Evolutionary conservation across 371 early-diverging fungal species (phyloP).

Genomic region (Mucor circinelloides): DNA sequence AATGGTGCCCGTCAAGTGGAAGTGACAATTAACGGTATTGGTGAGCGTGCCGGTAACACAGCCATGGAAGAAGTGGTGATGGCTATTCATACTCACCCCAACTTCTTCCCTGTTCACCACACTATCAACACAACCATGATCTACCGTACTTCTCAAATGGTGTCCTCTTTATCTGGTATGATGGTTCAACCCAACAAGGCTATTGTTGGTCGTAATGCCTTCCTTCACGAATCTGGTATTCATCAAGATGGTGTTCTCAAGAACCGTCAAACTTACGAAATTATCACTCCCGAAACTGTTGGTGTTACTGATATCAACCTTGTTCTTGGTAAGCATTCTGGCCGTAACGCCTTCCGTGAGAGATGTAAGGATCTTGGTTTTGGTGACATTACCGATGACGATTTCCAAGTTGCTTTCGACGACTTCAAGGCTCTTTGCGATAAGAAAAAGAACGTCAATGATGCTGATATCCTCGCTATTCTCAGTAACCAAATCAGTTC

Average conservation of each 20-base stretch:
- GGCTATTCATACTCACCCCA: conserved; percentile 90
- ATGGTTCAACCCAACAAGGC: conserved; percentile 96
- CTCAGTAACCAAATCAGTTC: conserved; percentile 68
- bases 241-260: conserved; percentile 98
- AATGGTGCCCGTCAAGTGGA: conserved; percentile 96
- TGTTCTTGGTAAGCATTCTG: conserved; percentile 95
- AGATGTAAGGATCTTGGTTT: conserved; percentile 84
- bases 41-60: conserved; percentile 98
- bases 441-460: conserved; percentile 87
- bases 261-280: conserved; percentile 93
- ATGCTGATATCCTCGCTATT: conserved; percentile 87
- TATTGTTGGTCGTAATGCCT: conserved; percentile 97
- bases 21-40: conserved; percentile 97
- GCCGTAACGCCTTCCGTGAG: conserved; percentile 89
- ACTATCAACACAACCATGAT: conserved; percentile 89
- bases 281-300: conserved; percentile 89
- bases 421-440: conserved; percentile 92
- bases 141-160: conserved; percentile 86
- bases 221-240: conserved; percentile 96
- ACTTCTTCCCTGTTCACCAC: conserved; percentile 81
- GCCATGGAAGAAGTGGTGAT: conserved; percentile 95
- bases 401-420: conserved; percentile 80
- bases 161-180: conserved; percentile 90
- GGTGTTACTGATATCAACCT: conserved; percentile 85
- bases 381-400: conserved; percentile 58